Percentiles rank a stretch among this genome's conserved stretches.
These are phyloP conservation scores for Yamadazyma ubonensis DNA, from an alignment of 805 yeast genomes.

Conservation along the genomic window DNA sequence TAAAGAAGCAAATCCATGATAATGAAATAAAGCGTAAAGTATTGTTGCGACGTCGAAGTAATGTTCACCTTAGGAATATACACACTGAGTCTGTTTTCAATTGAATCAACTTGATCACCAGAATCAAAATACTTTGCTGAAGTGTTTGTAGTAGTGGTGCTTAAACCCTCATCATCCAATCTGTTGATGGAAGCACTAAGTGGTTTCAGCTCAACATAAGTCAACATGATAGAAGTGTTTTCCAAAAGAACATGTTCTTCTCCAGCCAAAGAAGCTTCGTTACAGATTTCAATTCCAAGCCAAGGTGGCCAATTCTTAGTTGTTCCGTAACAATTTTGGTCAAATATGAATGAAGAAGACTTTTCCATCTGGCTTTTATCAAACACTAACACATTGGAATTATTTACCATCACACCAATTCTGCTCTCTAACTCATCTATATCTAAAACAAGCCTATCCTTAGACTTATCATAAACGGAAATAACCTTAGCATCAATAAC, in stretches of 20 bases:
- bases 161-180: neutral
- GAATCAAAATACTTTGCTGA: constrained; percentile 4
- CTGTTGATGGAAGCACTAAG: constrained; percentile 19
- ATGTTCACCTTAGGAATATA: constrained; percentile 71
- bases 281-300: constrained; percentile 69
- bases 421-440: constrained; percentile 55
- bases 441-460: constrained; percentile 31
- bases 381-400: constrained; percentile 72
- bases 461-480: constrained; percentile 51
- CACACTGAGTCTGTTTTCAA: constrained; percentile 46
- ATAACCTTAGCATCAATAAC: constrained; percentile 65
- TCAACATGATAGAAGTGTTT: constrained; percentile 59
- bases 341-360: constrained; percentile 20
- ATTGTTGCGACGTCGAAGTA: constrained; percentile 72
- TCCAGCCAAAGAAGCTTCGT: constrained; percentile 40
- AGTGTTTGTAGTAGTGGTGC: neutral
- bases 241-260: constrained; percentile 56
- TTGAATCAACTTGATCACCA: neutral
- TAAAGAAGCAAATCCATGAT: constrained; percentile 65
- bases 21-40: constrained; percentile 62
- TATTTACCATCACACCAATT: constrained; percentile 62
- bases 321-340: constrained; percentile 59
- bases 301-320: constrained; percentile 82
- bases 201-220: constrained; percentile 48
- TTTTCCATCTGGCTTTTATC: constrained; percentile 43